Conservation (phyloP, 768 basidiomycete species). For the Jaapia argillacea region DNA sequence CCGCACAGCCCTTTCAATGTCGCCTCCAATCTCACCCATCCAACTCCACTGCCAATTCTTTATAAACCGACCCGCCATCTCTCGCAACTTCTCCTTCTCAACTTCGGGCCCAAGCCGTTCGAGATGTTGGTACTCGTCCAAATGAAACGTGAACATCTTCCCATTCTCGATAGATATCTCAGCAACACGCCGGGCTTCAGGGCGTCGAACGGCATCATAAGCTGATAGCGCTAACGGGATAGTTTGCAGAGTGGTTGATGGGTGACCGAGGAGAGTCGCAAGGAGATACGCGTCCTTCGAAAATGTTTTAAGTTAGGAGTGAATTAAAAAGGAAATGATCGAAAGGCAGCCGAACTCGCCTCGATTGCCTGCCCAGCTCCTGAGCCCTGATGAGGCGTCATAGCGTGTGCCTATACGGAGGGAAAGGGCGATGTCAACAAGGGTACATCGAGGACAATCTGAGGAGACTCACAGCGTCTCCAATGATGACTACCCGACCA, state of each 20-base stretch:
- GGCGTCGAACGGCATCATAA: conserved; percentile 22
- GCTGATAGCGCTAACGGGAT: conserved; percentile 13
- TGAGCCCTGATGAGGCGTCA: conserved; percentile 32
- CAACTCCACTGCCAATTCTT: conserved; percentile 57
- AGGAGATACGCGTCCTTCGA: conserved; percentile 26
- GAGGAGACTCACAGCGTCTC: conserved; percentile 27
- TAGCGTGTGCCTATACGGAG: conserved; percentile 21
- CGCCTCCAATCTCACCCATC: conserved; percentile 35
- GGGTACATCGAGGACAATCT: neutral
- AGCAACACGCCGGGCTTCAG: conserved; percentile 11
- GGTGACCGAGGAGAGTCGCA: conserved; percentile 33
- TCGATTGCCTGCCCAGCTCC: conserved; percentile 36
- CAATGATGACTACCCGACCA: conserved; percentile 40
- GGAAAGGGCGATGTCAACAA: conserved; percentile 1
- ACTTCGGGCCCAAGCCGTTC: conserved; percentile 17
- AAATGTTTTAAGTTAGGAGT: no score
- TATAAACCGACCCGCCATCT: conserved; percentile 31
- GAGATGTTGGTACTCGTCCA: conserved; percentile 9
- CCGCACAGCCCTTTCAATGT: conserved; percentile 26
- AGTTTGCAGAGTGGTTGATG: conserved; percentile 11
- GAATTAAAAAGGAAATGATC: neutral
- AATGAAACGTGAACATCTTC: conserved; percentile 8
- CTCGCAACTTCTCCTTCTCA: conserved; percentile 22
- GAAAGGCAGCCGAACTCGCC: conserved; percentile 15
- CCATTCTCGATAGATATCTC: neutral